A percentile compares a stretch with the other conserved stretches of the same genome.
Conservation (phyloP, 2,329 filamentous ascomycete species). For the Penicillium sp. region DNA sequence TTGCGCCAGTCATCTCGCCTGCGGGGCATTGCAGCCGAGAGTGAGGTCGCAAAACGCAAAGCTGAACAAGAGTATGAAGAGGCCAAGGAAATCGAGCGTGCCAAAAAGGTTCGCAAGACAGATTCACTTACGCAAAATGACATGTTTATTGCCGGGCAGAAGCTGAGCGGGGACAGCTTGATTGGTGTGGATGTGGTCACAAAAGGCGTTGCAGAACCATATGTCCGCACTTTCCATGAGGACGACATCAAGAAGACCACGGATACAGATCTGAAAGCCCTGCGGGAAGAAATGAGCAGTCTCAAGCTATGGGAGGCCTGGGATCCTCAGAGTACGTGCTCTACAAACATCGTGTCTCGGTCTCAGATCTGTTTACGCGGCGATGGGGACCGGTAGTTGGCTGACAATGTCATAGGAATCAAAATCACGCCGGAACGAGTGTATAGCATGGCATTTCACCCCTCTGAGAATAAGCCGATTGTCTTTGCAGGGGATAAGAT, state of each 20-base stretch:
- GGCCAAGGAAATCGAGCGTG: slow-evolving; percentile 55
- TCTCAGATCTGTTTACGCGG: slow-evolving; percentile 1
- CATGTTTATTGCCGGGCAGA: slow-evolving; percentile 75
- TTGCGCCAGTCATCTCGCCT: slow-evolving; percentile 62
- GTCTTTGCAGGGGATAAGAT: slow-evolving; percentile 94
- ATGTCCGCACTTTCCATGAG: slow-evolving; percentile 80
- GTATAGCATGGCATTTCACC: slow-evolving; percentile 86
- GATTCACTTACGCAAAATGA: slow-evolving; percentile 70
- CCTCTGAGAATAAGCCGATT: slow-evolving; percentile 77
- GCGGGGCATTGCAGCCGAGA: slow-evolving; percentile 62
- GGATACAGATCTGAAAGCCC: slow-evolving; percentile 68
- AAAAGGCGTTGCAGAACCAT: slow-evolving; percentile 69
- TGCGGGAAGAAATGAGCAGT: slow-evolving; percentile 73
- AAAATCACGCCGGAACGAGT: slow-evolving; percentile 87
- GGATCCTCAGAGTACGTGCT: slow-evolving; percentile 66
- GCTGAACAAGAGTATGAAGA: slow-evolving; percentile 62
- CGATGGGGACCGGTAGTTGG: slow-evolving; percentile 1
- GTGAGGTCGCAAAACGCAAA: slow-evolving; percentile 66
- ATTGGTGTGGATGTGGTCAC: slow-evolving; percentile 58
- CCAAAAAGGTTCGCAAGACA: slow-evolving; percentile 63
- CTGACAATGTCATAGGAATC: slow-evolving; percentile 59
- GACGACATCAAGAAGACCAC: slow-evolving; percentile 77
- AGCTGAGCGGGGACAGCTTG: slow-evolving; percentile 65
- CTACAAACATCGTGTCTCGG: background rate
- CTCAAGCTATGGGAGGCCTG: slow-evolving; percentile 80